A percentile compares a stretch with the other conserved stretches of the same genome.
phyloP scores from a whole-genome alignment of 345 rosid genomes.

The Hevea brasiliensis region DNA sequence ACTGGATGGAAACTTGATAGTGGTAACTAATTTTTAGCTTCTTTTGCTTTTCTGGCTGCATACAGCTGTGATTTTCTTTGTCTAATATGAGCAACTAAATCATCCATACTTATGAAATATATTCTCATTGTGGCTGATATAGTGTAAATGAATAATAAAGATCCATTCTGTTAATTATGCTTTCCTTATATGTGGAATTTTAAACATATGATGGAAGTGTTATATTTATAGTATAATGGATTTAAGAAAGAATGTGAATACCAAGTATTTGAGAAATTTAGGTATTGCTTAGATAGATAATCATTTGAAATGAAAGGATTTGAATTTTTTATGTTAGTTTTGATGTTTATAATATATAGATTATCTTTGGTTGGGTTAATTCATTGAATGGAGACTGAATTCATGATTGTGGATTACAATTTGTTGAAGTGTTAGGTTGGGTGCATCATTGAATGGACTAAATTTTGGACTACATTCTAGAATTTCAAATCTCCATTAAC shows the following conservation, averaged over 20 bases:
- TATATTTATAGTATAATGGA: not conserved
- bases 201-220: not conserved
- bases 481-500: too few relatives aligned
- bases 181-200: not conserved
- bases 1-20: constrained; percentile 95
- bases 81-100: not conserved
- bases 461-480: too few relatives aligned
- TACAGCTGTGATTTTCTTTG: not conserved
- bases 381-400: not conserved
- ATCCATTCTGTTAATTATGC: not conserved
- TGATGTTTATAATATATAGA: not conserved
- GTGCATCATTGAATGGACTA: too few relatives aligned
- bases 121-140: not conserved
- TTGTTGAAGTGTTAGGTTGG: too few relatives aligned
- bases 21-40: constrained; percentile 45
- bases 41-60: not conserved
- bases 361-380: not conserved
- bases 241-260: not conserved
- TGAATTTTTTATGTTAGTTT: not conserved
- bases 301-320: not conserved
- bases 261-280: not conserved
- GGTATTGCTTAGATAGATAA: not conserved
- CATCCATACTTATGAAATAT: not conserved
- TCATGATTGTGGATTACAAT: not conserved
- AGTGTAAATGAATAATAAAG: not conserved